Percentiles rank a stretch among this genome's conserved stretches.
These are phyloP conservation scores for Coemansia sp. DNA, from an alignment of 192 early-diverging fungal species.

Conservation along the genomic window DNA sequence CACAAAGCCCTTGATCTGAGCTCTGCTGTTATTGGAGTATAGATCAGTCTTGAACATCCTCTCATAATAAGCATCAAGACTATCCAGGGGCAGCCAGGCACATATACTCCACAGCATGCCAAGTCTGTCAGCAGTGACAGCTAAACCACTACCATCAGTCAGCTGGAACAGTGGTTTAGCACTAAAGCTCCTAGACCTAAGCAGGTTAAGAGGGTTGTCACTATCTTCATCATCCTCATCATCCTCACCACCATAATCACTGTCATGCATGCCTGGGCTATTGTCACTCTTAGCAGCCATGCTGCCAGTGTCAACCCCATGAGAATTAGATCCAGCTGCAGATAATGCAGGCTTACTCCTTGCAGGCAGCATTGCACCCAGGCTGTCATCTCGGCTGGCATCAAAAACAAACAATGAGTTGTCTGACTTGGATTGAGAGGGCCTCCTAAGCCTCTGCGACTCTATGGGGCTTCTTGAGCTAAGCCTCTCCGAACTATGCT, in stretches of 20 bases:
- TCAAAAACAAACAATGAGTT: neutral
- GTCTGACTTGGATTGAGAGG: neutral
- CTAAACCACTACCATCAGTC: constrained; percentile 9
- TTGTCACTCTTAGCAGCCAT: neutral
- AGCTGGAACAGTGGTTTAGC: neutral
- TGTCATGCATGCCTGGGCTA: no score
- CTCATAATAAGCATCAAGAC: constrained; percentile 13
- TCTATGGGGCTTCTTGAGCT: neutral
- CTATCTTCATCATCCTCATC: constrained; percentile 24
- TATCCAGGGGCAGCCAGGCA: constrained; percentile 33
- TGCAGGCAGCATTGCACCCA: neutral
- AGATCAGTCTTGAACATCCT: constrained; percentile 8
- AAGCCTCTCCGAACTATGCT: neutral
- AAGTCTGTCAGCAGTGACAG: constrained; percentile 18
- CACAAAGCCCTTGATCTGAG: constrained; percentile 10
- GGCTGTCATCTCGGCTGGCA: neutral
- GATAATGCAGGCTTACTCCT: neutral
- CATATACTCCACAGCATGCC: constrained; percentile 26
- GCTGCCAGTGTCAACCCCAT: neutral
- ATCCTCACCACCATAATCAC: neutral
- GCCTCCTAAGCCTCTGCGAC: neutral
- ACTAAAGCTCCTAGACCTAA: constrained; percentile 12
- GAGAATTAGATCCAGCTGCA: neutral
- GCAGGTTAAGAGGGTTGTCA: constrained; percentile 8
- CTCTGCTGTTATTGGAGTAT: constrained; percentile 11